phyloP scores from a whole-genome alignment of 2,329 filamentous ascomycete genomes.

The Raffaelea ambrosiae region DNA sequence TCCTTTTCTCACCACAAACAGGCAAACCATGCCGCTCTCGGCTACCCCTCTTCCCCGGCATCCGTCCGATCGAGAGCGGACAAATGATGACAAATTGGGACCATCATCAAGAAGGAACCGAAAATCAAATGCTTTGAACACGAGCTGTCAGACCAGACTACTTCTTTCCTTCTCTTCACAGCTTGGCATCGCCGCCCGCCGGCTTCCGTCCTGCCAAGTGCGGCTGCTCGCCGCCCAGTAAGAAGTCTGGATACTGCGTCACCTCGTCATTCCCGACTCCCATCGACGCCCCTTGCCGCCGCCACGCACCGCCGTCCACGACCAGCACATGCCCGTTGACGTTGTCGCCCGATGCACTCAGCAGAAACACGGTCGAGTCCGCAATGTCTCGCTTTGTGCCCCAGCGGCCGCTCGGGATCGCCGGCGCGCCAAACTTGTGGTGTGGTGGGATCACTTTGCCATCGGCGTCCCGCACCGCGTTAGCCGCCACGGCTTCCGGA shows the following conservation, averaged over 20 bases:
- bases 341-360: slow-evolving; percentile 77
- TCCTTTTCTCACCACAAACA: no score
- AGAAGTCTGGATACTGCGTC: slow-evolving; percentile 46
- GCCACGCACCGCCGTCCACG: slow-evolving; percentile 56
- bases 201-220: slow-evolving; percentile 28
- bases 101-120: no score
- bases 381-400: slow-evolving; percentile 82
- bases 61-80: no score
- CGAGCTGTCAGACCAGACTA: no score
- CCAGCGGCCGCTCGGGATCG: slow-evolving; percentile 65
- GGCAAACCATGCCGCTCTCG: no score
- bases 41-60: no score
- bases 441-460: slow-evolving; percentile 10
- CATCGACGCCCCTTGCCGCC: slow-evolving; percentile 35
- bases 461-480: slow-evolving; percentile 9
- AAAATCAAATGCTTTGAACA: no score
- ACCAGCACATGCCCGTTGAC: slow-evolving; percentile 78
- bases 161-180: no score
- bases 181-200: slow-evolving; percentile 17
- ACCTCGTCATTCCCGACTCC: slow-evolving; percentile 36
- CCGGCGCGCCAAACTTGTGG: slow-evolving; percentile 25
- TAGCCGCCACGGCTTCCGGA: slow-evolving; percentile 3
- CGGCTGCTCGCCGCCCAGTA: slow-evolving; percentile 30
- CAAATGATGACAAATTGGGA: no score
- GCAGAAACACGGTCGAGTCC: slow-evolving; percentile 83